Evolutionary conservation across 257 asterid genomes (phyloP), one percentile per base, ranked within the genome.

Genomic region (Fraxinus quadrangulata): DNA sequence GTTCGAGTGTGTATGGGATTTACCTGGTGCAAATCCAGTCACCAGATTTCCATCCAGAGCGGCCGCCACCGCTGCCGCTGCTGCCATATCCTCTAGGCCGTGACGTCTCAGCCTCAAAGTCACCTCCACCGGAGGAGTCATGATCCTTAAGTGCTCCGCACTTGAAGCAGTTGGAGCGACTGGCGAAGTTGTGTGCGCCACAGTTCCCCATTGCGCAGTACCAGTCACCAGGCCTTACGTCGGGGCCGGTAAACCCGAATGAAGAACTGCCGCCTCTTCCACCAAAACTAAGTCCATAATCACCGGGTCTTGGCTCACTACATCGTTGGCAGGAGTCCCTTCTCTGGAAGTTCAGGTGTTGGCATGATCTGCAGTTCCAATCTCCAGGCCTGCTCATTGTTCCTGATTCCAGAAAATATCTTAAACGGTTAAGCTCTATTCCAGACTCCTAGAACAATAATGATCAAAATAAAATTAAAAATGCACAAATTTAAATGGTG

Each of bases 171-270:
- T 87, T 95, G 26, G 98, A 89, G 65, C 99, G 97, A 91, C 96
- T 95, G n/a, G 98, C 99, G 76, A 95, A 95, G 90, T 95, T 95
- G 84, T 95, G 99, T 17, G 99, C 96, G 8, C 97, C 99, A 66
- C 99, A 95, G 85, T 86, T 90, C 5, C 93, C 91, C 3, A 90
- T 63, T 0, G 90, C 21, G 87, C 99, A 94, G 85, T 92, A 91
- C 99, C 99, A 94, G 83, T 94, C 99, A 0, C 99, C 99, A 74
- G 99, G 99, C 85, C 99, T 89, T 0, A 94, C 99, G 34, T 94
- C 97, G 4, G 98, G 97, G 19, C 99, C 99, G 12, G 97, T 83
- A 67, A 87, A 83, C 2, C 84, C 90, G 40, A 85, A 88, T 0
- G 87, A 69, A 19, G 65, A 5, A 12, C 90, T 67, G 69, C 79